Base-by-base conservation (phyloP, 257 asterid genomes). In the Haberlea rhodopensis region DNA sequence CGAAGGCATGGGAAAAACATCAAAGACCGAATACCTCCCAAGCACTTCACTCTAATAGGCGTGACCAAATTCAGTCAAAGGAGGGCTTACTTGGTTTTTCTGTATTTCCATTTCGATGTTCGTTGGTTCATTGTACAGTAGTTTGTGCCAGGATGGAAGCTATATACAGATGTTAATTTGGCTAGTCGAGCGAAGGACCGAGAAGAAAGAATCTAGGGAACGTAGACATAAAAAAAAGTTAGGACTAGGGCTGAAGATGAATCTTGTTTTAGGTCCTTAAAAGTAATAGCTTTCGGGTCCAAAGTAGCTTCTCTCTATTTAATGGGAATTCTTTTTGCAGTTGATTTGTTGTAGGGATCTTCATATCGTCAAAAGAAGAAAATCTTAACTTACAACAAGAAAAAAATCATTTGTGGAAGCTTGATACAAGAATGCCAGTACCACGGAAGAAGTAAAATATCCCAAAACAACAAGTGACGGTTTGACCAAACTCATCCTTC, bases 121-220 rank as follows among this genome's bases (percentile, higher is more conserved):
- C n/a, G n/a, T n/a, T 75, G 72, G 78, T 76, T 73, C 78, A 34
- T 74, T 80, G 85, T 80, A 80, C 76, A 80, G 76, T 63, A 51
- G 46, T 40, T 62, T 43, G 75, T 55, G 56, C 37, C 56, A 26
- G 59, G 54, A 63, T 48, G 73, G 65, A 61, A 22, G 57, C 29
- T 26, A 46, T 26, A 46, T n/a, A n/a, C n/a, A n/a, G n/a, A n/a
- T n/a, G n/a, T n/a, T n/a, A n/a, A n/a, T n/a, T n/a, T n/a, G n/a
- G n/a, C n/a, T n/a, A n/a, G n/a, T n/a, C n/a, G n/a, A n/a, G n/a
- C n/a, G n/a, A n/a, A n/a, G n/a, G n/a, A n/a, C n/a, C 3, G 46
- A 66, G 76, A 68, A 8, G 51, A 57, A 57, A 45, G 71, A 62
- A 70, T 62, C 31, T 62, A 70, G 72, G 73, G 63, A 43, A 71